A percentile compares a stretch with the other conserved stretches of the same genome.
These are phyloP conservation scores for Hawksworthiomyces lignivorus DNA, from an alignment of 2,329 filamentous ascomycete species.

Conservation along the genomic window DNA sequence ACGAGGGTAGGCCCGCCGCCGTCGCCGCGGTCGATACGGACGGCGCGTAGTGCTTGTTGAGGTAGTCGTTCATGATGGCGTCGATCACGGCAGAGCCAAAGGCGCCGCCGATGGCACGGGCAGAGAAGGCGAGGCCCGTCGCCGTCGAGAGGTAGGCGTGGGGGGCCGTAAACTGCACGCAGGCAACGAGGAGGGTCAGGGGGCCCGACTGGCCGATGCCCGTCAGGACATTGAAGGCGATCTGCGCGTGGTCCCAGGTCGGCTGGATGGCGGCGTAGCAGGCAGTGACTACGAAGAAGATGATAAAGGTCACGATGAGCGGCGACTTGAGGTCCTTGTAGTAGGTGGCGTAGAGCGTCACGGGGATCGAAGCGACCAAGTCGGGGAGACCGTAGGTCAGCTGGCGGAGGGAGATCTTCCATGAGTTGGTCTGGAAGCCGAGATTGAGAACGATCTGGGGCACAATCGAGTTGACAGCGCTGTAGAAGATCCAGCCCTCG, in stretches of 20 bases:
- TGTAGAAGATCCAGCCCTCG: constrained; percentile 53
- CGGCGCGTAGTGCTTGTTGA: constrained; percentile 30
- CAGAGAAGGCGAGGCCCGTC: constrained; percentile 45
- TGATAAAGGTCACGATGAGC: constrained; percentile 35
- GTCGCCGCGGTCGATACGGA: constrained; percentile 33
- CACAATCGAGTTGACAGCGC: constrained; percentile 42
- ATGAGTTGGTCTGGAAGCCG: constrained; percentile 38
- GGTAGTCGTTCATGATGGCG: constrained; percentile 42
- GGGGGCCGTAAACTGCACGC: constrained; percentile 45
- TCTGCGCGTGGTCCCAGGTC: constrained; percentile 34
- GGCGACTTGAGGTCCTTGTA: constrained; percentile 42
- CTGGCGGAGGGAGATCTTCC: constrained; percentile 40
- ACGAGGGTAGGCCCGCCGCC: constrained; percentile 32
- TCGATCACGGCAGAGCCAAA: constrained; percentile 45
- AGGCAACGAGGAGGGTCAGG: constrained; percentile 40
- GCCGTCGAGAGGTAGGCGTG: constrained; percentile 45
- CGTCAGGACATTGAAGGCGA: constrained; percentile 38
- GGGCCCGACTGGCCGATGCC: constrained; percentile 43
- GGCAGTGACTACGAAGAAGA: constrained; percentile 39
- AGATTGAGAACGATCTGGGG: constrained; percentile 41
- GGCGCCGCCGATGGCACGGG: constrained; percentile 44
- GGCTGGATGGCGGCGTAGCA: constrained; percentile 38
- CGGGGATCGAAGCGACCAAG: constrained; percentile 33
- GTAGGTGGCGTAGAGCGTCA: constrained; percentile 37
- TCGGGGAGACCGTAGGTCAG: constrained; percentile 34